Evolutionary conservation across 768 basidiomycete species (phyloP).

Genomic region (Leccinum barrowsii): DNA sequence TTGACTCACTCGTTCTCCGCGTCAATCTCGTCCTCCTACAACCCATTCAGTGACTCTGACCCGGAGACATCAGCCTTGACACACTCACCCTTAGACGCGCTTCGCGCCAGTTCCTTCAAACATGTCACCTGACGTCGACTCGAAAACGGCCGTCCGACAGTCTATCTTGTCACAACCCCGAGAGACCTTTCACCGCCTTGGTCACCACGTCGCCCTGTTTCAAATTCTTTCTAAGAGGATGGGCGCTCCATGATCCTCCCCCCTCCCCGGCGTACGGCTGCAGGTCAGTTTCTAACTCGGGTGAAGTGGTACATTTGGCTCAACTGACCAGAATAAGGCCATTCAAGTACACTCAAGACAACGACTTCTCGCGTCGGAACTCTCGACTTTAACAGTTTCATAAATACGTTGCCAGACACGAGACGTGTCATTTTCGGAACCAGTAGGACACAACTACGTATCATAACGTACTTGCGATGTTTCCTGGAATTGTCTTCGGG

Average conservation of each 20-base stretch:
- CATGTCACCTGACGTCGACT: slow-evolving; percentile 65
- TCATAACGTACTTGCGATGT: slow-evolving; percentile 38
- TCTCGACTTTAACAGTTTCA: no score
- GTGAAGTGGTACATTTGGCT: slow-evolving; percentile 31
- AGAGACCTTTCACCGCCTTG: slow-evolving; percentile 80
- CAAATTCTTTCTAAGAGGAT: slow-evolving; percentile 52
- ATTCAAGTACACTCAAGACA: no score
- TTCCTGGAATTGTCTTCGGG: slow-evolving; percentile 31
- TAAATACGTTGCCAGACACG: no score
- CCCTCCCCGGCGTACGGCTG: slow-evolving; percentile 53
- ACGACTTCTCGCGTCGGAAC: no score
- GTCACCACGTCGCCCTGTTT: slow-evolving; percentile 73
- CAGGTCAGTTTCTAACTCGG: slow-evolving; percentile 42
- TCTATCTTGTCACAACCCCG: slow-evolving; percentile 63
- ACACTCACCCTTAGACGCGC: slow-evolving; percentile 57
- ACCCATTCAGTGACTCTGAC: not conserved
- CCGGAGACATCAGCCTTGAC: not conserved
- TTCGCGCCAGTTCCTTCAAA: slow-evolving; percentile 60
- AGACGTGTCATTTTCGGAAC: not conserved
- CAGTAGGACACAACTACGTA: not conserved
- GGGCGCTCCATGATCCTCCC: no score
- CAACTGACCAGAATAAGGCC: no score
- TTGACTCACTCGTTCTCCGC: slow-evolving; percentile 64
- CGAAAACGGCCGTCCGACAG: slow-evolving; percentile 70
- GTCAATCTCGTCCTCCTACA: slow-evolving; percentile 77